Evolutionary conservation across 305 asterid species (phyloP).

Genomic region (Lippia alba): DNA sequence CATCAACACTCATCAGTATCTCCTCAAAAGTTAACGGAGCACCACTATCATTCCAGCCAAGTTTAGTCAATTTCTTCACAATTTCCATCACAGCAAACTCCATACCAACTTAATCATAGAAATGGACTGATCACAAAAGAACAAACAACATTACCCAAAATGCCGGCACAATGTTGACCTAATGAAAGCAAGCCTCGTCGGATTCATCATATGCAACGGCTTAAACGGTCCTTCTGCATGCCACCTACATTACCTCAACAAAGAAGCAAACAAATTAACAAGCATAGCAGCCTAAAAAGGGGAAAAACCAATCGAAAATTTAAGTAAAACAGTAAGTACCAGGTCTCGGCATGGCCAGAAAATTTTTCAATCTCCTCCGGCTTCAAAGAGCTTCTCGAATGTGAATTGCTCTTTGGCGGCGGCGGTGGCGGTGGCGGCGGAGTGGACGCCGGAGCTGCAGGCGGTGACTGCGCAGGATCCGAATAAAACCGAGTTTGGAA

Average conservation of each 20-base stretch:
- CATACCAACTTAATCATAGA: background rate
- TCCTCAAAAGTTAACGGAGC: background rate
- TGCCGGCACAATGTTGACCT: conserved; percentile 93
- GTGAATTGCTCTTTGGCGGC: conserved; percentile 11
- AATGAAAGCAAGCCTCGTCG: conserved; percentile 93
- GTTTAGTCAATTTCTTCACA: background rate
- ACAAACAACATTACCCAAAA: conserved; percentile 66
- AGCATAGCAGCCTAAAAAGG: background rate
- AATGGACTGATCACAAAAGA: conserved; percentile 11
- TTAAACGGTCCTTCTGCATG: conserved; percentile 96
- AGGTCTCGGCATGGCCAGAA: conserved; percentile 75
- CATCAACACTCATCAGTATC: conserved; percentile 8
- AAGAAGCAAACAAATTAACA: background rate
- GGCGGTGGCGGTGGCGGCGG: conserved; percentile 38
- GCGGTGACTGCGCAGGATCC: conserved; percentile 40
- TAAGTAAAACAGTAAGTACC: conserved; percentile 43
- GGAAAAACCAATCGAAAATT: conserved; percentile 1
- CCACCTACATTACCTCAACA: conserved; percentile 63
- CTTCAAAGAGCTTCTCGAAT: conserved; percentile 66
- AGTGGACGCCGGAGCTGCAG: conserved; percentile 32
- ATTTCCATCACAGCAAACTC: conserved; percentile 5
- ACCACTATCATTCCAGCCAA: conserved; percentile 8
- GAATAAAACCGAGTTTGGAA: conserved; percentile 50
- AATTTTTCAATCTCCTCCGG: conserved; percentile 75
- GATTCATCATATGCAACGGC: conserved; percentile 89